Conservation (phyloP, 495 filamentous ascomycete species). For the Hypomontagnella monticulosa region DNA sequence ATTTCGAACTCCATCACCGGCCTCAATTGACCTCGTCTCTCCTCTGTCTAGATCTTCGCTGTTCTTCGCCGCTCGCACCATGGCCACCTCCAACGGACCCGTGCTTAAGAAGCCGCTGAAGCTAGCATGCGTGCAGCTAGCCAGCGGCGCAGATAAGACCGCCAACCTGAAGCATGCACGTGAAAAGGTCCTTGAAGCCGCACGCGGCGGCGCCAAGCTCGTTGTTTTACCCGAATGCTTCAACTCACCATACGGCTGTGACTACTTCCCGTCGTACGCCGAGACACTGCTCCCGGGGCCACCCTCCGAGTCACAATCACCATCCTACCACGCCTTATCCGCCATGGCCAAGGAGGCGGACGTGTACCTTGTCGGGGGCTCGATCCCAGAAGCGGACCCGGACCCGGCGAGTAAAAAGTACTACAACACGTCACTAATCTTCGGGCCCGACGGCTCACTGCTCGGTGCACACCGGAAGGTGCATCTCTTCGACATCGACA, state of each 20-base stretch:
- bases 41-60: not conserved
- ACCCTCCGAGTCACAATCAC: slow-evolving; percentile 72
- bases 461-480: slow-evolving; percentile 90
- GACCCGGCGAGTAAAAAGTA: slow-evolving; percentile 66
- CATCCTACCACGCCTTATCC: slow-evolving; percentile 85
- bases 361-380: slow-evolving; percentile 87
- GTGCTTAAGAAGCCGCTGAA: slow-evolving; percentile 77
- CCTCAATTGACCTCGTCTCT: not conserved
- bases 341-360: slow-evolving; percentile 78
- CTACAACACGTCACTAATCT: slow-evolving; percentile 91
- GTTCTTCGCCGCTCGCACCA: slow-evolving; percentile 44
- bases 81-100: slow-evolving; percentile 63
- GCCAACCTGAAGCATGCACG: slow-evolving; percentile 84
- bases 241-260: slow-evolving; percentile 94
- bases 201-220: slow-evolving; percentile 75
- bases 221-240: slow-evolving; percentile 88
- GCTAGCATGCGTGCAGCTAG: slow-evolving; percentile 83
- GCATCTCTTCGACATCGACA: slow-evolving; percentile 99
- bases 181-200: slow-evolving; percentile 83
- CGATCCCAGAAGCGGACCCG: slow-evolving; percentile 81
- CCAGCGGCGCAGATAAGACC: slow-evolving; percentile 81
- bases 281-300: slow-evolving; percentile 85
- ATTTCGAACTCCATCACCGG: slow-evolving; percentile 1
- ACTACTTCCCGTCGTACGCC: slow-evolving; percentile 91
- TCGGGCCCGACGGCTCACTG: slow-evolving; percentile 78